These are phyloP conservation scores for Rhodotorula glutinis DNA, from an alignment of 1,284 basidiomycete genomes.

Conservation along the genomic window DNA sequence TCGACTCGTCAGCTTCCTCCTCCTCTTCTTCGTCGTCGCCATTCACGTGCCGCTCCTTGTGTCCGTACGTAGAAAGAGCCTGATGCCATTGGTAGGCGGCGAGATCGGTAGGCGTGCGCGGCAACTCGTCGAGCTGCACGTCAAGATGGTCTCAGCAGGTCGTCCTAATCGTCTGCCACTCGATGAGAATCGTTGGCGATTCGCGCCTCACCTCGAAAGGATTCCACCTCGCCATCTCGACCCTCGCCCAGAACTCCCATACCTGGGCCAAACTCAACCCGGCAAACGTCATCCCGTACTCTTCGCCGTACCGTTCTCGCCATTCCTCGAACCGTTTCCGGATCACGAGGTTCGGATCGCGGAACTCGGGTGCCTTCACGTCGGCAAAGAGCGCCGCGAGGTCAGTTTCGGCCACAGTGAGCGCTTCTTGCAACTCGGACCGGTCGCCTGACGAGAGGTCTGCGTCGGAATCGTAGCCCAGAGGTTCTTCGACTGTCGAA, in stretches of 20 bases:
- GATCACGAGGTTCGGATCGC: constrained; percentile 71
- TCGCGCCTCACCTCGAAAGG: constrained; percentile 66
- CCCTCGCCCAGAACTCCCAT: constrained; percentile 92
- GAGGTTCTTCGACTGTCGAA: constrained; percentile 59
- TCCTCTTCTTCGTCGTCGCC: constrained; percentile 43
- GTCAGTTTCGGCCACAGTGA: constrained; percentile 57
- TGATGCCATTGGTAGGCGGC: constrained; percentile 82
- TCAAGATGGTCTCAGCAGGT: background rate
- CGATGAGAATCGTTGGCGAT: no score
- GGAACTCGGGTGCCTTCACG: constrained; percentile 81
- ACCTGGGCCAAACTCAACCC: constrained; percentile 81
- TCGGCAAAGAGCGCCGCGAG: constrained; percentile 64
- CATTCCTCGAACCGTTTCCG: constrained; percentile 72
- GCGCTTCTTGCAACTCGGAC: constrained; percentile 66
- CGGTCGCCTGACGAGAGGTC: constrained; percentile 64
- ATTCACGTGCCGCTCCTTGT: background rate
- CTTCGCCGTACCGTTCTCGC: constrained; percentile 72
- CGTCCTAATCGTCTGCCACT: background rate
- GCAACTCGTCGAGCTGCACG: constrained; percentile 35
- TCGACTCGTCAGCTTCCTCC: constrained; percentile 66
- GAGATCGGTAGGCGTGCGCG: constrained; percentile 59
- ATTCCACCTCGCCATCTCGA: constrained; percentile 84
- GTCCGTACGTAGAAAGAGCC: constrained; percentile 62
- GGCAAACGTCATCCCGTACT: constrained; percentile 83
- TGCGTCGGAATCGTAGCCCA: constrained; percentile 70